phyloP scores from a whole-genome alignment of 2,329 filamentous ascomycete genomes.

The Alternaria incomplexa region DNA sequence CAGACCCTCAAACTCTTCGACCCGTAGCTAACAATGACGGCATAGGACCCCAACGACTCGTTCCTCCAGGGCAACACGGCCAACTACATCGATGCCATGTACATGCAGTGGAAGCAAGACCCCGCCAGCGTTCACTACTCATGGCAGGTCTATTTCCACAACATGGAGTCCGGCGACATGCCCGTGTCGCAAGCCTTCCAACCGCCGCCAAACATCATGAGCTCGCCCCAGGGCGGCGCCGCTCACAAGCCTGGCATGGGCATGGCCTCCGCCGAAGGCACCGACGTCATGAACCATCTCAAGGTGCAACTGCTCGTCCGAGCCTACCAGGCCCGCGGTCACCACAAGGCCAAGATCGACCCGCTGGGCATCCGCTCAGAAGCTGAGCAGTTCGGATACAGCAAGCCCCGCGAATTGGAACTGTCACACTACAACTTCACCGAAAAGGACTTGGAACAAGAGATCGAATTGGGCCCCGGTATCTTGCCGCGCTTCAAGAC shows the following conservation, averaged over 20 bases:
- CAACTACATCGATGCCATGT: slow-evolving; percentile 99
- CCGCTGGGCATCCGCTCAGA: slow-evolving; percentile 92
- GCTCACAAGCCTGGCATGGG: slow-evolving; percentile 73
- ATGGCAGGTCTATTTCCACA: slow-evolving; percentile 99
- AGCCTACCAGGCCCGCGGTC: slow-evolving; percentile 96
- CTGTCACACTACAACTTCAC: slow-evolving; percentile 95
- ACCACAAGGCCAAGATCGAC: slow-evolving; percentile 98
- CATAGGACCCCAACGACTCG: slow-evolving; percentile 84
- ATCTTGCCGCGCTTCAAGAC: slow-evolving; percentile 94
- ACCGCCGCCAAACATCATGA: slow-evolving; percentile 89
- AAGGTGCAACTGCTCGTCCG: slow-evolving; percentile 97
- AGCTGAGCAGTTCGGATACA: slow-evolving; percentile 81
- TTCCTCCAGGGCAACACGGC: slow-evolving; percentile 97
- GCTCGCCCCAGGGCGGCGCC: slow-evolving; percentile 76
- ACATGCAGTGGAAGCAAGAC: slow-evolving; percentile 94
- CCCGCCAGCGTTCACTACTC: slow-evolving; percentile 94
- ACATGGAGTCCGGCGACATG: slow-evolving; percentile 99
- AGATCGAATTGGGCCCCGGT: slow-evolving; percentile 90
- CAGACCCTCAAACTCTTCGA: slow-evolving; percentile 17
- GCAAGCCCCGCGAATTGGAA: slow-evolving; percentile 88
- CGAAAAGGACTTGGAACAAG: slow-evolving; percentile 89
- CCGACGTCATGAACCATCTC: slow-evolving; percentile 91
- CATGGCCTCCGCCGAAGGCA: slow-evolving; percentile 69
- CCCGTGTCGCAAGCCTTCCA: slow-evolving; percentile 97
- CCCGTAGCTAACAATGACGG: slow-evolving; percentile 35